Evolutionary conservation across 1,284 basidiomycete species (phyloP), one percentile per base, ranked within the genome.

Genomic region (Boletellus sp.): DNA sequence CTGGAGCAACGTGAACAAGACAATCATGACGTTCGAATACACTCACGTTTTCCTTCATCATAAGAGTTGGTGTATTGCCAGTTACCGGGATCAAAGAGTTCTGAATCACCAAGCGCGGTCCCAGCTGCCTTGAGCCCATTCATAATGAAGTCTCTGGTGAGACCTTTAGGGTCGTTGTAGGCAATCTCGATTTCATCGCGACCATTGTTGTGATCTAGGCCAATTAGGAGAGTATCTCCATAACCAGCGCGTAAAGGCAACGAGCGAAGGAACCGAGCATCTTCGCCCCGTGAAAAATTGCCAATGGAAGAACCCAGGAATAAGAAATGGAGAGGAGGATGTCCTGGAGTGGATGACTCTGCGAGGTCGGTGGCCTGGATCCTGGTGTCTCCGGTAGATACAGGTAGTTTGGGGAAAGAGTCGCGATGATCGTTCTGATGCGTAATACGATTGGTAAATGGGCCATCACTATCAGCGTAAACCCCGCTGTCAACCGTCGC

Each of bases 271-370:
- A 99, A 97, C 0, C 78, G 73, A 1, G 79, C 79, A 8, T 88
- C 91, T 24, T 80, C 86, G 16, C 77, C 74, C 22, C 93, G 82
- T n/a, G 77, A 69, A 68, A 98, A 97, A 74, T 98, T 98, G 13
- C 96, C 96, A 13, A 98, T 73, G 1, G 93, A 93, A 0, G 91
- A 96, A 0, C 96, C 96, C n/a, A 98, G 77, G 77, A 97, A 98
- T 53, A 97, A 74, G 51, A 97, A 73, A 63, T 94, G 92, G 32
- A 92, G 68, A 10, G 89, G 89, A 2, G 65, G 58, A 22, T 65
- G 61, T 35, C 69, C 75, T 11, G 74, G 71, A 0, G 72, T 74
- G 16, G 75, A 74, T 1, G 70, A 69, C 6, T 73, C 67, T 2
- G 71, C 74, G 12, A 58, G 58, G 8, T 60, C 57, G 1, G 58